Conservation (phyloP, 2,329 filamentous ascomycete genomes). For the Scytalidium lignicola region DNA sequence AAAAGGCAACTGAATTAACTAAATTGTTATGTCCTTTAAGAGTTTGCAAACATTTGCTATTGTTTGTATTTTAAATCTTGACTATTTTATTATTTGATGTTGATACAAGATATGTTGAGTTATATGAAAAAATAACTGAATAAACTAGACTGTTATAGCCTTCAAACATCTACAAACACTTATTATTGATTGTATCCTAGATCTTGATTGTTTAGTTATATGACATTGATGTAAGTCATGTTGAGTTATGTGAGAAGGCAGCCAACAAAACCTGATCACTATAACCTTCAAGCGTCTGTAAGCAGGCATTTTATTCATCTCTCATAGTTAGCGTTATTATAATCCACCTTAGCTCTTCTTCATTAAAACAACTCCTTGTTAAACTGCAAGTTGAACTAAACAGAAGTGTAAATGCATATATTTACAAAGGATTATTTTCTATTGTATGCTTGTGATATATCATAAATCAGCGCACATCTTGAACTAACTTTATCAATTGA, state of each 20-base stretch:
- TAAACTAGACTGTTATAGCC: no score
- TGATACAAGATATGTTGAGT: conserved; percentile 42
- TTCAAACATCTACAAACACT: no score
- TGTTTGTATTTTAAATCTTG: conserved; percentile 37
- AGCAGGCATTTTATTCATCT: no score
- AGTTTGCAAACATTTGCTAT: no score
- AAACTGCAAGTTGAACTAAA: conserved; percentile 12
- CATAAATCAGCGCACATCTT: conserved; percentile 13
- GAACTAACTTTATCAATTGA: conserved; percentile 1
- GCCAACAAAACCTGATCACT: no score
- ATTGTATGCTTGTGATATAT: conserved; percentile 19
- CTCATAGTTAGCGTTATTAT: background rate
- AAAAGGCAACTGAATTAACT: no score
- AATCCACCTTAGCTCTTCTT: conserved; percentile 4
- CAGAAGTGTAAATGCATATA: conserved; percentile 3
- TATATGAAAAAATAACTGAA: background rate
- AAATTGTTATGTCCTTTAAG: no score
- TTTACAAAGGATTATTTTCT: conserved; percentile 18
- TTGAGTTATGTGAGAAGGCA: background rate
- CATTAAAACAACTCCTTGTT: conserved; percentile 13
- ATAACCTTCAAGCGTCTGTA: no score
- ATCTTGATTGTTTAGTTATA: conserved; percentile 1
- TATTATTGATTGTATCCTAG: conserved; percentile 37
- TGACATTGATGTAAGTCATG: conserved; percentile 43
- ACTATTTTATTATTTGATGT: conserved; percentile 1